Evolutionary conservation across 495 filamentous ascomycete species (phyloP).

Genomic region (Endocarpon pusillum): DNA sequence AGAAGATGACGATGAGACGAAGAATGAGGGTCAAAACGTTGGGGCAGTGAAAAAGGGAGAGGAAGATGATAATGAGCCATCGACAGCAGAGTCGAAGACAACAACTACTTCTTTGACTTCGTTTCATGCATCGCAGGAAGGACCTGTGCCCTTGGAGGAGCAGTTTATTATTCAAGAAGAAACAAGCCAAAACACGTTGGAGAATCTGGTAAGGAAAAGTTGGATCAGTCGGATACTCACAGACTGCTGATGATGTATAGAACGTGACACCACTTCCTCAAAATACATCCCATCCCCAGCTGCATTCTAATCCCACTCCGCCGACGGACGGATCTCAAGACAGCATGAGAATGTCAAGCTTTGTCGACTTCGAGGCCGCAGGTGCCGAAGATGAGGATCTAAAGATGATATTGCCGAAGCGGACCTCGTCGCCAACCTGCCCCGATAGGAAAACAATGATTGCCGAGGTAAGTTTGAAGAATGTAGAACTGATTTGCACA

Average conservation of each 20-base stretch:
- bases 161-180: background rate
- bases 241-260: too few relatives aligned
- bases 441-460: background rate
- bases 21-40: background rate
- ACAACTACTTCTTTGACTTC: background rate
- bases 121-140: conserved; percentile 1
- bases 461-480: background rate
- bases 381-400: conserved; percentile 1
- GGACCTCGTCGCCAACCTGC: background rate
- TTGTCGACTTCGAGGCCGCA: background rate
- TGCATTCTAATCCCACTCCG: background rate
- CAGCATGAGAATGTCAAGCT: conserved; percentile 1
- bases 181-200: background rate
- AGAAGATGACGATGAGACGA: background rate
- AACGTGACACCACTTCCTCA: background rate
- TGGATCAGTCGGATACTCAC: background rate
- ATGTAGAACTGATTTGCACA: background rate
- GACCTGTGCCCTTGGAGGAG: background rate
- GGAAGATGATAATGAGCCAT: background rate
- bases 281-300: background rate
- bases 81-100: background rate
- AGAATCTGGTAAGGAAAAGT: background rate
- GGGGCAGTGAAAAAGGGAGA: background rate
- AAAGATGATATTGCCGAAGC: background rate
- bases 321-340: background rate